Base-by-base conservation (phyloP, 2,329 filamentous ascomycete species). In the Colletotrichum ledebouriae region DNA sequence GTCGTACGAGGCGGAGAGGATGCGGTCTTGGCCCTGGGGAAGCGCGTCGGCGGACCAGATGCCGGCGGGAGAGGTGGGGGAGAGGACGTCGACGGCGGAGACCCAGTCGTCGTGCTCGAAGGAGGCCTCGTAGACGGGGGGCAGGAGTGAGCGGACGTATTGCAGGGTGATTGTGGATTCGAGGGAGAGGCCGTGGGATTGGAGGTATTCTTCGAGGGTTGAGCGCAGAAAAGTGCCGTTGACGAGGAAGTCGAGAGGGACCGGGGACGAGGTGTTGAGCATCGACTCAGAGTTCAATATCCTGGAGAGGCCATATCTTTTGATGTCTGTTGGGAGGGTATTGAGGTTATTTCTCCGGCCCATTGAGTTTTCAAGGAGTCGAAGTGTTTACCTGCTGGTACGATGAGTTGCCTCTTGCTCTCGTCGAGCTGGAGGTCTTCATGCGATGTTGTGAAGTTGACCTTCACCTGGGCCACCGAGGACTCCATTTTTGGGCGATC, bases 51-150 rank as follows among this genome's bases (percentile, higher is more conserved):
- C 83, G 10, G 84, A 83, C 86, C 87, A 90, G 62, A 78, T 77
- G 20, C 85, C 89, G 3, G 89, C 87, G 6, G 83, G 80, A 2
- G 92, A 92, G 12, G 86, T 89, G 13, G 80, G 79, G 0, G 94
- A 94, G 25, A 97, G 83, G 4, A 97, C 87, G 78, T 98, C 94
- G 29, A 98, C 89, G 29, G 89, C 88, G 77, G 93, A 93, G 56
- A 99, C 92, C 96, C 96, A 99, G 79, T 98, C 96, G 76, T 99
- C 94, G 78, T 99, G 95, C 82, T 98, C 91, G 78, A 97, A 99
- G 76, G 92, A 96, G 12, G 94, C 92, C 73, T 97, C 90, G 78
- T 96, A 95, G 41, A 92, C 86, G 17, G 96, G 96, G 7, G 96
- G 96, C 69, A 98, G 89, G 73, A 98, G 84, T 71, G 94, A 96